Percentiles rank a stretch among this genome's conserved stretches.
phyloP scores from a whole-genome alignment of 2,329 filamentous ascomycete genomes.

The Mollisiaceae sp. region DNA sequence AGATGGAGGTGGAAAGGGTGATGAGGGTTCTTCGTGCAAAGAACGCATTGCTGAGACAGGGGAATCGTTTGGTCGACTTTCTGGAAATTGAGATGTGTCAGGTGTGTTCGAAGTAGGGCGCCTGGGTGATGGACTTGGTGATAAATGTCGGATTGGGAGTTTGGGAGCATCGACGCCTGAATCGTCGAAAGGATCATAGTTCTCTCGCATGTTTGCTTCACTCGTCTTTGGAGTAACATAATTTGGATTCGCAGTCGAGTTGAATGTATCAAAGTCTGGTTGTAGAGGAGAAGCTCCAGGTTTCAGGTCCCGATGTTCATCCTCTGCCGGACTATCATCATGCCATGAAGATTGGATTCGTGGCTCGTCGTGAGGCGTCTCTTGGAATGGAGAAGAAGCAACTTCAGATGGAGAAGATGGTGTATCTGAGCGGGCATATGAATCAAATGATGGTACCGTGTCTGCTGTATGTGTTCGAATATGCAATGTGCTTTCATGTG shows the following conservation, averaged over 20 bases:
- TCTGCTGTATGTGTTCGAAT: constrained; percentile 35
- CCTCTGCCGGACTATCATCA: constrained; percentile 13
- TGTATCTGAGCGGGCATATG: constrained; percentile 34
- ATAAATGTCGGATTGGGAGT: background rate
- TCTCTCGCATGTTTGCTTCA: constrained; percentile 12
- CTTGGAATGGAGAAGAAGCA: constrained; percentile 23
- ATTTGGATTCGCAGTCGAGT: constrained; percentile 29
- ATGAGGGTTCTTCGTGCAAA: background rate
- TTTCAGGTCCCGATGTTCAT: constrained; percentile 23
- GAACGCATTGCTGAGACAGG: constrained; percentile 16
- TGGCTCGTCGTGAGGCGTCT: constrained; percentile 24
- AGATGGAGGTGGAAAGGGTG: background rate
- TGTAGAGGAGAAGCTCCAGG: constrained; percentile 24
- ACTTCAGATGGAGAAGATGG: constrained; percentile 32
- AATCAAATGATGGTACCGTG: constrained; percentile 36
- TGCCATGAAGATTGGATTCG: constrained; percentile 28
- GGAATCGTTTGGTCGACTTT: constrained; percentile 16
- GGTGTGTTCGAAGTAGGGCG: constrained; percentile 13
- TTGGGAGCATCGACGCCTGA: background rate
- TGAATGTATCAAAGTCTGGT: constrained; percentile 32
- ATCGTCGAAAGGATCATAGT: background rate
- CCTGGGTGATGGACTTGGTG: background rate
- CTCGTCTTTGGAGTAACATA: constrained; percentile 27
- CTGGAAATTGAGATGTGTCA: constrained; percentile 9
- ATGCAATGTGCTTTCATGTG: constrained; percentile 16